Base-by-base conservation (phyloP, 345 rosid species). In the Laguncularia racemosa region DNA sequence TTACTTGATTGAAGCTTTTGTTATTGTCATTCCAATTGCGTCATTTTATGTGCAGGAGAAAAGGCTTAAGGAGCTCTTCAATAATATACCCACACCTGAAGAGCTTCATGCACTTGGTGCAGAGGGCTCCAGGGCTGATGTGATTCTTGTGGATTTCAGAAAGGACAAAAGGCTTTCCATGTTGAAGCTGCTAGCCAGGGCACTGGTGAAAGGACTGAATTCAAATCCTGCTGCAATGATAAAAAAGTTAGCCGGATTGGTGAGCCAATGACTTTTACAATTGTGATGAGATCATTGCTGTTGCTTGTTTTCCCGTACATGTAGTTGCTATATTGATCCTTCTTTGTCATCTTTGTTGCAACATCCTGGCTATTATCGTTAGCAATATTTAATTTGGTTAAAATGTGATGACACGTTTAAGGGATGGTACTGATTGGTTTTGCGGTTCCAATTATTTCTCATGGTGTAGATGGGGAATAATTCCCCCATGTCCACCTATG, bases 171-270 rank as follows among this genome's bases (percentile, higher is more conserved):
- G 88, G 74, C 76, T 95, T 62, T 84, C 78, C 23, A 85, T 84
- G 95, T 80, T 88, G 62, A 90, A 90, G 76, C 97, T 84, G 73
- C 71, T 84, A 79, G 80, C 81, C 52, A 62, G 71, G 62, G 77
- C 89, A 58, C 75, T 89, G 60, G 91, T 85, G 57, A 90, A 78
- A 72, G 99, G 97, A 65, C 62, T 86, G 74, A 82, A 80, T 73
- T 84, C 99, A 61, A 87, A 90, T 69, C 95, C 97, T 48, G 88
- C 96, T 60, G 80, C 84, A 48, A 66, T 86, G 71, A 78, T 95
- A 52, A 95, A 90, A 76, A 95, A 90, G 83, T 88, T 90, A 60
- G 95, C 95, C 14, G 96, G 83, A 76, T 74, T 90, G 95, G 99
- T 95, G 67, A 81, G 86, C 68, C 46, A 44, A 14, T 26, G 3